Base-by-base conservation (phyloP, 2,329 filamentous ascomycete species). In the Bipolaris cookei region DNA sequence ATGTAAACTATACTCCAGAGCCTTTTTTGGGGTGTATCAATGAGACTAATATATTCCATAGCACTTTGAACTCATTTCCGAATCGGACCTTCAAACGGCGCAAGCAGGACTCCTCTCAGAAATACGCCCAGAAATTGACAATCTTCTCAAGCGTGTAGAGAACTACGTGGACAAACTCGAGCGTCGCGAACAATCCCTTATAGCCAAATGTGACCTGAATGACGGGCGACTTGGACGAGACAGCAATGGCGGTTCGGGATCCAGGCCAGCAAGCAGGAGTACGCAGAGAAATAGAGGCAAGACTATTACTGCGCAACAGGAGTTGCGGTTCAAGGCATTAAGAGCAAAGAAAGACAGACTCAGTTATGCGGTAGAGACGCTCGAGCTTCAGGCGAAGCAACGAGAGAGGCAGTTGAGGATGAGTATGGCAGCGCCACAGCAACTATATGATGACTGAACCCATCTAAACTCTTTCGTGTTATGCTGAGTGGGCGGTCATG, bases 61-160 rank as follows among this genome's bases (percentile, higher is more conserved):
- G 89, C 93, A 97, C 79, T 97, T 96, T 78, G 93, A 97, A 76
- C 87, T 97, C 39, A 90, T 97, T 66, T 91, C 92, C 14, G 91
- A 96, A 74, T 86, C 90, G 11, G 90, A 90, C 49, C 86, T 97
- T 42, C 88, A 88, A 59, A 85, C 89, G 61, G 93, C 93, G 30
- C 93, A 97, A 77, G 83, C 90, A 64, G 88, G 91, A 4, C 86
- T 97, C 16, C 89, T 92, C 67, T 90, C 91, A 69, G 92, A 96
- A 74, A 95, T 97, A 66, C 88, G 89, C n/a, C 93, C 93, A 7
- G 92, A 92, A 75, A 90, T 96, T 62, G 82, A 88, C 28, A 85
- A 87, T 56, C 86, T 97, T 2, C 87, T 97, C 49, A 85, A 88
- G 61, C 88, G 92, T 64, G 91, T 92, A n/a, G 88, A 92, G 64